Conservation (phyloP, 2,329 filamentous ascomycete genomes). For the Thyridium curvatum region DNA sequence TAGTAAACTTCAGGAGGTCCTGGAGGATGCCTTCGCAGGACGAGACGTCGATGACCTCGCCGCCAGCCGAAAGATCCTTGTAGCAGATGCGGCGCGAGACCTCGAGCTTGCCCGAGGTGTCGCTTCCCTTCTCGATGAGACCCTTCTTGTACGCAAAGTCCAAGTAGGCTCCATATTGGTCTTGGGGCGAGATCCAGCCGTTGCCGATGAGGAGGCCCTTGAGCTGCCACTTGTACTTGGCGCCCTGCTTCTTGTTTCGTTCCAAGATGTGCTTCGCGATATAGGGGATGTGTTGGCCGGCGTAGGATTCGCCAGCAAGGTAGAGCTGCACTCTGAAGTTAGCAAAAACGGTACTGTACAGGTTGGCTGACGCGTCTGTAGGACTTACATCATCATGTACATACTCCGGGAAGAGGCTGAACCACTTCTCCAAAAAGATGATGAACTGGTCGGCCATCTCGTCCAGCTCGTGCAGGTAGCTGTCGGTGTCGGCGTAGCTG, state of each 20-base stretch:
- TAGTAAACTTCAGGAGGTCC: conserved; percentile 62
- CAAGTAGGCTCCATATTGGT: conserved; percentile 87
- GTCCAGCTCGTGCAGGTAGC: conserved; percentile 76
- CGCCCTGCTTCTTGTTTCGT: conserved; percentile 63
- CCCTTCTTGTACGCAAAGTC: conserved; percentile 73
- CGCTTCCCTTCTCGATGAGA: conserved; percentile 62
- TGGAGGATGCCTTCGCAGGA: conserved; percentile 74
- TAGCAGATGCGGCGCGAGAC: conserved; percentile 63
- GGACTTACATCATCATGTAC: conserved; percentile 78
- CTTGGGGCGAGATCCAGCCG: conserved; percentile 86
- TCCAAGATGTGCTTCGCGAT: conserved; percentile 87
- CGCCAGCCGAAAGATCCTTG: conserved; percentile 45
- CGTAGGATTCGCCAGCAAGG: conserved; percentile 92
- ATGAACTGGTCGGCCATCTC: conserved; percentile 89
- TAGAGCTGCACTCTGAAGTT: conserved; percentile 59
- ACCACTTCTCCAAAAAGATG: conserved; percentile 86
- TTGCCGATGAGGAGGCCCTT: conserved; percentile 90
- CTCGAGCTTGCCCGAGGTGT: conserved; percentile 60
- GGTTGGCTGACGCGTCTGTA: not conserved
- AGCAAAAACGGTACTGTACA: conserved; percentile 10
- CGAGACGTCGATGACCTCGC: conserved; percentile 57
- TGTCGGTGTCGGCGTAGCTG: conserved; percentile 89
- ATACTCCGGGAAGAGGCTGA: conserved; percentile 84
- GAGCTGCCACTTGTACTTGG: conserved; percentile 63
- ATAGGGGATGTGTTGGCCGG: conserved; percentile 94